These are phyloP conservation scores for Pyricularia sp. DNA, from an alignment of 2,329 filamentous ascomycete species.

Conservation along the genomic window DNA sequence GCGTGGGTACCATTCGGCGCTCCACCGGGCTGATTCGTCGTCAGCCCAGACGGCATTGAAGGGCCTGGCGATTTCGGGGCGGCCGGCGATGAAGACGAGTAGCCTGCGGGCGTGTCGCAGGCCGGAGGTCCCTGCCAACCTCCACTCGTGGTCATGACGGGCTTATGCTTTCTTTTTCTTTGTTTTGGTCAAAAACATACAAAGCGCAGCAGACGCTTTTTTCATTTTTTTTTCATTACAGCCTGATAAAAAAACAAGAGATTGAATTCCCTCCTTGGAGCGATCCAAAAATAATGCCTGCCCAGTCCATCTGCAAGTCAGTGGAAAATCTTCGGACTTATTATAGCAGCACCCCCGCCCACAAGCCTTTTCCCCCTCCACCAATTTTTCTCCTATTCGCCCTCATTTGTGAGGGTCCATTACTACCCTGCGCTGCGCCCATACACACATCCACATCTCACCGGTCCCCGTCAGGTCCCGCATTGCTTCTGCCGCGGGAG, in stretches of 20 bases:
- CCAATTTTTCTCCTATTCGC: not conserved
- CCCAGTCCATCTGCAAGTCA: not conserved
- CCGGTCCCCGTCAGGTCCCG: not conserved
- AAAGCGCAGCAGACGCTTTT: not conserved
- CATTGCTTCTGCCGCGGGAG: not conserved
- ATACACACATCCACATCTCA: not conserved
- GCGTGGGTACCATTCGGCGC: not conserved
- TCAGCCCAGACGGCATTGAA: not conserved
- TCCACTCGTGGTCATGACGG: not conserved
- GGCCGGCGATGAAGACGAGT: not conserved
- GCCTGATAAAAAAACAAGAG: not conserved
- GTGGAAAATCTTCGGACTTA: not conserved
- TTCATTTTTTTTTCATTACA: too few relatives aligned
- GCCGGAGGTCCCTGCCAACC: not conserved
- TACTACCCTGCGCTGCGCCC: not conserved
- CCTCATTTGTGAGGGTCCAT: not conserved
- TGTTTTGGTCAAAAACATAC: not conserved
- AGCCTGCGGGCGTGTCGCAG: not conserved
- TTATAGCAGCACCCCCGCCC: not conserved
- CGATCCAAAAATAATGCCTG: not conserved
- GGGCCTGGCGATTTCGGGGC: not conserved
- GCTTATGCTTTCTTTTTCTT: not conserved
- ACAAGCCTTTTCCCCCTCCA: not conserved
- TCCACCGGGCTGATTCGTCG: not conserved
- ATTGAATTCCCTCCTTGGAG: not conserved